These are phyloP conservation scores for Schizothecium vesticola DNA, from an alignment of 495 filamentous ascomycete species.

Conservation along the genomic window DNA sequence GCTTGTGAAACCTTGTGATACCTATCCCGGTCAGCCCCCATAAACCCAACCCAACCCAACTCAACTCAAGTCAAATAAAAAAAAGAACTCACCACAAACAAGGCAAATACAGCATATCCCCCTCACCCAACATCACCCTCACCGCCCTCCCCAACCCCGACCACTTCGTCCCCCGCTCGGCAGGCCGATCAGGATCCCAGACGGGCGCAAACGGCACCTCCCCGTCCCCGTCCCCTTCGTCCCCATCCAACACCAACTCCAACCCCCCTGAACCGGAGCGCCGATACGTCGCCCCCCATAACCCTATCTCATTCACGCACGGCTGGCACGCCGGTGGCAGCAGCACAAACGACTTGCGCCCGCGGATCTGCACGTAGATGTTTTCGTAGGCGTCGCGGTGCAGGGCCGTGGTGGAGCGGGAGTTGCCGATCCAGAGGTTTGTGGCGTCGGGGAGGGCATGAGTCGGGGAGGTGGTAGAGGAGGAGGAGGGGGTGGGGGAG, in stretches of 20 bases:
- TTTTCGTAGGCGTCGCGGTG: conserved; percentile 82
- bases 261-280: conserved; percentile 9
- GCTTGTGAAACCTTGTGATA: conserved; percentile 66
- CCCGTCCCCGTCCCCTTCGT: conserved; percentile 32
- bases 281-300: conserved; percentile 49
- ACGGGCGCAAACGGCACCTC: conserved; percentile 53
- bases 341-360: conserved; percentile 64
- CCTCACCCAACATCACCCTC: conserved; percentile 56
- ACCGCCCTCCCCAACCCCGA: conserved; percentile 51
- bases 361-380: conserved; percentile 67
- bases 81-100: conserved; percentile 56
- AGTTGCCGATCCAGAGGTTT: conserved; percentile 76
- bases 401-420: conserved; percentile 56
- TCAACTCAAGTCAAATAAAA: neutral
- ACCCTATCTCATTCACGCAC: conserved; percentile 54
- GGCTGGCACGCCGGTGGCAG: conserved; percentile 59
- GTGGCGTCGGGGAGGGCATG: conserved; percentile 54
- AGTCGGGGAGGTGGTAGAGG: too few relatives aligned
- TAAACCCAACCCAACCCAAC: too few relatives aligned
- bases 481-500: conserved; percentile 17
- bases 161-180: conserved; percentile 43
- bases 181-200: conserved; percentile 63
- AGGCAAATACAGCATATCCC: conserved; percentile 78
- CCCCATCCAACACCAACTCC: conserved; percentile 31
- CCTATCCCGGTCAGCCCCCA: conserved; percentile 18